Evolutionary conservation across 257 asterid species (phyloP).

Genomic region (Eustoma russellianum): DNA sequence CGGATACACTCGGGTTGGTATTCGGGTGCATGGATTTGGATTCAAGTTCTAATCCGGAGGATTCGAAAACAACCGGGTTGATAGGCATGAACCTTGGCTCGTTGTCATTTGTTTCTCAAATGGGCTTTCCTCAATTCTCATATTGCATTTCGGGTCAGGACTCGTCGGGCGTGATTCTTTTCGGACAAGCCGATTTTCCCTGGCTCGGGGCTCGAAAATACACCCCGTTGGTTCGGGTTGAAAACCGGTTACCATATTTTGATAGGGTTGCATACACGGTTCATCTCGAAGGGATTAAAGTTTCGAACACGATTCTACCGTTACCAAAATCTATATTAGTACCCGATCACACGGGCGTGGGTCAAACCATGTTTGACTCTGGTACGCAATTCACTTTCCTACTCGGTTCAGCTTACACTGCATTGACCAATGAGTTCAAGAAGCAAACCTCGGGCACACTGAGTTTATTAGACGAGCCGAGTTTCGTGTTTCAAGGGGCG

Average conservation of each 20-base stretch:
- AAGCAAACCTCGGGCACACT: slow-evolving; percentile 41
- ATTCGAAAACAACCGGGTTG: slow-evolving; percentile 43
- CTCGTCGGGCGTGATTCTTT: slow-evolving; percentile 45
- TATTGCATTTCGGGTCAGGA: slow-evolving; percentile 71
- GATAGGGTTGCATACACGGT: slow-evolving; percentile 74
- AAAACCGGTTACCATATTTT: slow-evolving; percentile 55
- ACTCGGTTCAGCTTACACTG: slow-evolving; percentile 49
- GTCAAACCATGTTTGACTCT: slow-evolving; percentile 83
- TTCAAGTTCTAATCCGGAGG: slow-evolving; percentile 57
- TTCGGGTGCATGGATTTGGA: slow-evolving; percentile 81
- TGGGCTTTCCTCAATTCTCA: slow-evolving; percentile 48
- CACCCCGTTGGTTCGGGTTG: slow-evolving; percentile 48
- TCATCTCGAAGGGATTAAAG: slow-evolving; percentile 57
- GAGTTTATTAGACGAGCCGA: slow-evolving; percentile 31
- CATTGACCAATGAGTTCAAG: slow-evolving; percentile 44
- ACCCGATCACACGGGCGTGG: slow-evolving; percentile 87
- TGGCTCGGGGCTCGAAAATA: slow-evolving; percentile 46
- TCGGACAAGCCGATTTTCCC: slow-evolving; percentile 47
- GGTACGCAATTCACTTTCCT: slow-evolving; percentile 77
- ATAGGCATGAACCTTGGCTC: slow-evolving; percentile 79
- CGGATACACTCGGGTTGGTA: slow-evolving; percentile 23
- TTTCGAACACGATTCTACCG: slow-evolving; percentile 29
- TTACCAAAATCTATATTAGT: slow-evolving; percentile 39
- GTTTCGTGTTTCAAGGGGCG: slow-evolving; percentile 70
- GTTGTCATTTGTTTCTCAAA: slow-evolving; percentile 56